Percentiles rank a stretch among this genome's conserved stretches.
phyloP scores from a whole-genome alignment of 2,329 filamentous ascomycete genomes.

The Parascedosporium putredinis region DNA sequence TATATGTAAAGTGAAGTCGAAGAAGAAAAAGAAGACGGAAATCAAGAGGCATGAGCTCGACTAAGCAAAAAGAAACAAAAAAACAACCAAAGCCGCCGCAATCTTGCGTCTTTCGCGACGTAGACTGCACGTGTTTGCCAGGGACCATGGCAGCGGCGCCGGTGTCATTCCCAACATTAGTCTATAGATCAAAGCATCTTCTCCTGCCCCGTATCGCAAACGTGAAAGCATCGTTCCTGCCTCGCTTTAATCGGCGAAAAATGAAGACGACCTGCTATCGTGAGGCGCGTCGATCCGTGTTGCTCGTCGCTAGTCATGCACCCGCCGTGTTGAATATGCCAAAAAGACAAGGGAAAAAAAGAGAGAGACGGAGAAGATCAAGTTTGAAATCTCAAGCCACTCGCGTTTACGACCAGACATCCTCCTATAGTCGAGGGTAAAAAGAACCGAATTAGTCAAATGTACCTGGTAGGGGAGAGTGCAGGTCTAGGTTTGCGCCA shows the following conservation, averaged over 20 bases:
- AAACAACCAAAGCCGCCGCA: too few species aligned
- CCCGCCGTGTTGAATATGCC: constrained; percentile 14
- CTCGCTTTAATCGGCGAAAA: too few species aligned
- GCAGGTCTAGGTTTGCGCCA: not conserved
- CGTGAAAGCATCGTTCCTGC: too few species aligned
- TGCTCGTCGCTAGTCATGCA: constrained; percentile 11
- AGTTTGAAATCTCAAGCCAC: too few species aligned
- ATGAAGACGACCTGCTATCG: too few species aligned
- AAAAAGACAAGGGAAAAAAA: constrained; percentile 15
- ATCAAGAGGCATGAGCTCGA: not conserved
- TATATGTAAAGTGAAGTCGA: too few species aligned
- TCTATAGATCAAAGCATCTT: not conserved
- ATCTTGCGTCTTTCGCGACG: not conserved
- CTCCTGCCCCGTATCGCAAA: too few species aligned
- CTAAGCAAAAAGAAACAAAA: too few species aligned
- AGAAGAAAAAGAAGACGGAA: too few species aligned
- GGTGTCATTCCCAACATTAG: not conserved
- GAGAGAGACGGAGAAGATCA: not conserved
- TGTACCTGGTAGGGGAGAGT: constrained; percentile 2
- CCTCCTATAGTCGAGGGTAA: constrained; percentile 40
- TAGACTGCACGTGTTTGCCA: not conserved
- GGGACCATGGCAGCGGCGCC: not conserved
- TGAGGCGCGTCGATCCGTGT: not conserved
- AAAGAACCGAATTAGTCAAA: constrained; percentile 20
- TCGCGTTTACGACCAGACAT: constrained; percentile 54